Conservation (phyloP, 2,329 filamentous ascomycete species). For the Colletotrichum horii region DNA sequence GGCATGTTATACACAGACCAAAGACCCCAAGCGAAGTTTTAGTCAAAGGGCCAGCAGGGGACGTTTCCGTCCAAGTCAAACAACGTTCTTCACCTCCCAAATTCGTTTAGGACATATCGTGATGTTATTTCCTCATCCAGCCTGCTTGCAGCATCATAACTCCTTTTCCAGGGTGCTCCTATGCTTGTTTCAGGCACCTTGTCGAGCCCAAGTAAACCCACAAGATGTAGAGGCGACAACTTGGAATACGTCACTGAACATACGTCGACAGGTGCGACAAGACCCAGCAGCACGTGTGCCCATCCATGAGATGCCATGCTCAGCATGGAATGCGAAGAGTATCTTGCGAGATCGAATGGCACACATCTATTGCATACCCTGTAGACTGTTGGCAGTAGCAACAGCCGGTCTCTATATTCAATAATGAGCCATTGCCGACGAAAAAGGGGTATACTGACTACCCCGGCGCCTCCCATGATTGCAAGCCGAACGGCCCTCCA, state of each 20-base stretch:
- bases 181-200: neutral
- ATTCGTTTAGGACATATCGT: neutral
- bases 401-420: neutral
- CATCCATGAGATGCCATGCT: neutral
- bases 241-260: neutral
- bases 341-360: neutral
- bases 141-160: neutral
- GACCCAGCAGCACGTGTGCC: neutral
- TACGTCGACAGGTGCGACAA: neutral
- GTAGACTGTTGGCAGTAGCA: neutral
- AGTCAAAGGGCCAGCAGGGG: neutral
- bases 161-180: neutral
- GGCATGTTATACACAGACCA: neutral
- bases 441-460: conserved; percentile 11
- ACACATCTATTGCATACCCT: neutral
- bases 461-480: neutral
- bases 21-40: neutral
- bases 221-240: neutral
- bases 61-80: neutral
- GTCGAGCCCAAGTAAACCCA: neutral
- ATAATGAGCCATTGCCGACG: neutral
- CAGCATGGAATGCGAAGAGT: neutral
- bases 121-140: neutral
- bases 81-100: neutral
- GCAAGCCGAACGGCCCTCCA: neutral